Evolutionary conservation across 2,329 filamentous ascomycete species (phyloP).

Genomic region (Aspergillus persii): DNA sequence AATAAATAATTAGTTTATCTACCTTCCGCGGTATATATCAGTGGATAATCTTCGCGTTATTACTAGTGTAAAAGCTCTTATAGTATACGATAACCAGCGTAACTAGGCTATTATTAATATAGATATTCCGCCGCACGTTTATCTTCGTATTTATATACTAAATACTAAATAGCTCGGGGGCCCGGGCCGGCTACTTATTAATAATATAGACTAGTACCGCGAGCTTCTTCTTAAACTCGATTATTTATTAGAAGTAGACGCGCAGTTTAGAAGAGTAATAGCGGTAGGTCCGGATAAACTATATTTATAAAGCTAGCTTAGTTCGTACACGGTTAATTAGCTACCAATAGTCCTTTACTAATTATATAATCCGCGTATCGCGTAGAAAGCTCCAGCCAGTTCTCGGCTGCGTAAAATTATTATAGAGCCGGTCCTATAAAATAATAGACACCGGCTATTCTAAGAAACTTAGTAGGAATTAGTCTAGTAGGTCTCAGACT

Average conservation of each 20-base stretch:
- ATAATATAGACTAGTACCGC: background rate
- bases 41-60: slow-evolving; percentile 7
- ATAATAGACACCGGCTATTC: background rate
- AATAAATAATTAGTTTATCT: slow-evolving; percentile 5
- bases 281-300: background rate
- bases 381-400: slow-evolving; percentile 3
- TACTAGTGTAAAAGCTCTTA: slow-evolving; percentile 5
- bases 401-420: background rate
- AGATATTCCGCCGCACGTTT: slow-evolving; percentile 2
- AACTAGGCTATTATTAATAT: slow-evolving; percentile 1
- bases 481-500: background rate
- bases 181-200: background rate
- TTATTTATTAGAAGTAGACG: background rate
- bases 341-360: background rate
- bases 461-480: background rate
- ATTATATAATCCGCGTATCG: slow-evolving; percentile 1
- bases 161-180: background rate
- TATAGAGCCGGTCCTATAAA: background rate
- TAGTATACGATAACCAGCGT: background rate
- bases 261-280: background rate
- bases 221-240: slow-evolving; percentile 2
- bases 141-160: background rate
- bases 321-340: background rate
- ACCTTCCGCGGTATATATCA: slow-evolving; percentile 2
- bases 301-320: background rate